phyloP scores from a whole-genome alignment of 192 early-diverging fungal genomes.

The Coemansia sp. region DNA sequence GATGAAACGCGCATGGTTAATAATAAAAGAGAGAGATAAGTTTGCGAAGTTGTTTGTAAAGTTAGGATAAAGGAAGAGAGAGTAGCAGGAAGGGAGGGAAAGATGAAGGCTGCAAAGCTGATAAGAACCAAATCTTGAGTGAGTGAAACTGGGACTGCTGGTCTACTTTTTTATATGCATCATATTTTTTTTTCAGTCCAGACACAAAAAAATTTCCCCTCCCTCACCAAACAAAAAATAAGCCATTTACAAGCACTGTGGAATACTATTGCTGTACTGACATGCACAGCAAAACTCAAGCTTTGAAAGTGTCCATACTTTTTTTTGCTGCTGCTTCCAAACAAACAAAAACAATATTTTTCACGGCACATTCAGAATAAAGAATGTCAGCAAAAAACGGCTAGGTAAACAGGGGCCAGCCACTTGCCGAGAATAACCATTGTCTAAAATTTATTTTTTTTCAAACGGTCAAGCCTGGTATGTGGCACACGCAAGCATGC shows the following conservation, averaged over 20 bases:
- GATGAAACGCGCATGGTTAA: slow-evolving; percentile 42
- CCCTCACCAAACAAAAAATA: background rate
- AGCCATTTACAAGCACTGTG: background rate
- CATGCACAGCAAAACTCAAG: background rate
- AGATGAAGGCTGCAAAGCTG: slow-evolving; percentile 12
- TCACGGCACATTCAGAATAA: background rate
- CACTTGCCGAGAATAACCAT: slow-evolving; percentile 4
- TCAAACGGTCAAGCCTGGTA: background rate
- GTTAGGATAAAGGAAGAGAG: background rate
- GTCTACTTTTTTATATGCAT: slow-evolving; percentile 3
- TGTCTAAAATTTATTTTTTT: slow-evolving; percentile 2
- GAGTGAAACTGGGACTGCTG: background rate
- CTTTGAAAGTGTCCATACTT: background rate
- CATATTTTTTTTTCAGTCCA: background rate
- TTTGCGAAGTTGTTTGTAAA: slow-evolving; percentile 1
- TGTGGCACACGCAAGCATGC: background rate
- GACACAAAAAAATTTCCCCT: background rate
- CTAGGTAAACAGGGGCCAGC: slow-evolving; percentile 8
- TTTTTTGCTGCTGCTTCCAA: background rate
- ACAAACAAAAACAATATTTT: background rate
- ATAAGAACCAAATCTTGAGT: background rate
- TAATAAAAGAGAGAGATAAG: background rate
- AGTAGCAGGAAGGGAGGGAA: background rate
- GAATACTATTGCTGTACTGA: background rate
- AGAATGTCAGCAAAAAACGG: background rate